Conservation (phyloP, 75 land plant species). For the Selaginella moellendorffii region DNA sequence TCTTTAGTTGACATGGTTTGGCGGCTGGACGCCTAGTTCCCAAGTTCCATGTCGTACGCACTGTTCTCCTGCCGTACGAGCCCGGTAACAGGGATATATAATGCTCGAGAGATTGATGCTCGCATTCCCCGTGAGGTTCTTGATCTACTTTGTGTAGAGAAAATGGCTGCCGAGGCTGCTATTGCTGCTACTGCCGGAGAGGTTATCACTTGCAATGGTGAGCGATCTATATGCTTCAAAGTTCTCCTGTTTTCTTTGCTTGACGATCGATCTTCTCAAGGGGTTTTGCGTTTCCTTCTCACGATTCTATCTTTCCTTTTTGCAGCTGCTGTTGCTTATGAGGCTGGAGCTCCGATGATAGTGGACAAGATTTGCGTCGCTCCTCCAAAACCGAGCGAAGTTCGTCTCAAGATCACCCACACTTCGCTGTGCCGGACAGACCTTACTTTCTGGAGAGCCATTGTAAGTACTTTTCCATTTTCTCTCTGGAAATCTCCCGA, state of each 20-base stretch:
- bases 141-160: too few species aligned
- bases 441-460: neutral
- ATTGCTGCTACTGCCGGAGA: conserved; percentile 11
- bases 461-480: neutral
- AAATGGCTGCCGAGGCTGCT: too few species aligned
- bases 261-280: neutral
- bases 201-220: conserved; percentile 14
- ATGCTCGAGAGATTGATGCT: too few species aligned
- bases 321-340: conserved; percentile 19
- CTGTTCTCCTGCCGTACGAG: too few species aligned
- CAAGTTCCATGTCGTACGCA: too few species aligned
- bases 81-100: too few species aligned
- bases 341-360: neutral
- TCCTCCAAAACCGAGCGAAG: conserved; percentile 3
- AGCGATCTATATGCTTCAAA: neutral
- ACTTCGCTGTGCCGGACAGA: neutral
- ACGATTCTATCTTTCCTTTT: neutral
- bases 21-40: too few species aligned
- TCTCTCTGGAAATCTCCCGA: neutral
- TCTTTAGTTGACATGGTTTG: too few species aligned
- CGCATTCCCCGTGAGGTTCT: too few species aligned
- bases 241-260: neutral
- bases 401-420: neutral
- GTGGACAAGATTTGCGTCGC: neutral
- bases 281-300: neutral